Base-by-base conservation (phyloP, 257 asterid species). In the Lantana camara region DNA sequence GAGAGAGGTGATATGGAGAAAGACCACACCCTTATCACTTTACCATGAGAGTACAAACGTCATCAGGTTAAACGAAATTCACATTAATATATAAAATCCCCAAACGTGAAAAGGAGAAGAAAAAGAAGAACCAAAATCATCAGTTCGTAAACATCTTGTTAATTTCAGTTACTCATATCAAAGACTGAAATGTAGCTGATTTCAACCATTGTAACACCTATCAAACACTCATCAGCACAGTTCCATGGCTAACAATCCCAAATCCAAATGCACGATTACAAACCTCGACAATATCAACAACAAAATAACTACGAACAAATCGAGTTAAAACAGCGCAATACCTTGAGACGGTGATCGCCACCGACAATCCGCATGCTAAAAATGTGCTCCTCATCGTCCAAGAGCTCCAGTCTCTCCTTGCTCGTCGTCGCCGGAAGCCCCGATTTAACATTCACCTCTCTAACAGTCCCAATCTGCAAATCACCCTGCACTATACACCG, bases 311-410 rank as follows among this genome's bases (percentile, higher is more conserved):
- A 23, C n/a, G 42, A 63, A 42, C 7, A 53, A 53, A 23, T 35
- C 16, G 5, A 46, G 34, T 7, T 12, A 37, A 63, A 29, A 37
- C 27, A 22, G 30, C n/a, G 17, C 0, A 47, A 42, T 75, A 88
- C 96, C 95, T 79, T 82, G 54, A 88, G 89, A 75, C 96, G 86
- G 74, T 91, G 97, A 91, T 91, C 96, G 21, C 97, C 95, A 9
- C 96, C 97, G 46, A 91, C 96, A 74, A 85, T 91, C 80, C 88
- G 73, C 82, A 91, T 75, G 29, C 95, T 80, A 45, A 91, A 79
- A 63, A 91, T 77, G 71, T 80, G 96, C 27, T 91, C 89, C 49
- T 88, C 85, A n/a, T 88, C 95, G 46, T 91, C 95, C 67, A 91
- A 78, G 40, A 76, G 74, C 79, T 91, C 97, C 73, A 91, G 70